phyloP scores from a whole-genome alignment of 179 eudicot genomes.

The Silene noctiflora region DNA sequence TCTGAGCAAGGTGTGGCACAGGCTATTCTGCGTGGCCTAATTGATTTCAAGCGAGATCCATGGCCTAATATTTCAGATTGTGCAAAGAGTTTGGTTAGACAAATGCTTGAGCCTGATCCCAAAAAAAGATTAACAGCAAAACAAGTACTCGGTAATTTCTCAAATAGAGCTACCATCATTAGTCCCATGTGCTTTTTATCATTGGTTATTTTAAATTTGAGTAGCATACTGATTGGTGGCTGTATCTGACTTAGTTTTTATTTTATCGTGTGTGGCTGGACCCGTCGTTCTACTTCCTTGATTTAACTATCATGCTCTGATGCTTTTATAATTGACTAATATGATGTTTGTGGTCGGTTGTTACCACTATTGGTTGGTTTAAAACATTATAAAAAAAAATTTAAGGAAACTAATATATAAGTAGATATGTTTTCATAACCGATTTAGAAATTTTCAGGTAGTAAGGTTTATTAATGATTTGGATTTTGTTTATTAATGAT shows the following conservation, averaged over 20 bases:
- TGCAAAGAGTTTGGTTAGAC: slow-evolving; percentile 83
- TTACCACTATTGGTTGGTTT: too few species aligned
- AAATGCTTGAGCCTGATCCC: slow-evolving; percentile 92
- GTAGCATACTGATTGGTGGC: not conserved
- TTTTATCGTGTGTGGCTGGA: not conserved
- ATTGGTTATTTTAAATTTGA: not conserved
- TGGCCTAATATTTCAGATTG: slow-evolving; percentile 90
- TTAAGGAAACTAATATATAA: too few species aligned
- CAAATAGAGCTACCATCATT: not conserved
- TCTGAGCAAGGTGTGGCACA: slow-evolving; percentile 98
- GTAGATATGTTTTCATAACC: too few species aligned
- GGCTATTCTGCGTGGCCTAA: slow-evolving; percentile 77
- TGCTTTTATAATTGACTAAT: too few species aligned
- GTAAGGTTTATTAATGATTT: too few species aligned
- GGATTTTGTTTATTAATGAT: too few species aligned
- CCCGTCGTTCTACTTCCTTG: not conserved
- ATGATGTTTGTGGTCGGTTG: too few species aligned
- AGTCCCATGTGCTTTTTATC: not conserved
- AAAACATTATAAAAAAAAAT: too few species aligned
- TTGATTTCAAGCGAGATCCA: slow-evolving; percentile 88
- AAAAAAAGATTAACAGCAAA: slow-evolving; percentile 81
- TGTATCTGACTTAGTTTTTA: slow-evolving; percentile 1
- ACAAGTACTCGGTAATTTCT: slow-evolving; percentile 75
- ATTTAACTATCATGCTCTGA: not conserved
- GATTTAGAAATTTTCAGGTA: too few species aligned